Base-by-base conservation (phyloP, 2,329 filamentous ascomycete species). In the Paecilomyces variotii region DNA sequence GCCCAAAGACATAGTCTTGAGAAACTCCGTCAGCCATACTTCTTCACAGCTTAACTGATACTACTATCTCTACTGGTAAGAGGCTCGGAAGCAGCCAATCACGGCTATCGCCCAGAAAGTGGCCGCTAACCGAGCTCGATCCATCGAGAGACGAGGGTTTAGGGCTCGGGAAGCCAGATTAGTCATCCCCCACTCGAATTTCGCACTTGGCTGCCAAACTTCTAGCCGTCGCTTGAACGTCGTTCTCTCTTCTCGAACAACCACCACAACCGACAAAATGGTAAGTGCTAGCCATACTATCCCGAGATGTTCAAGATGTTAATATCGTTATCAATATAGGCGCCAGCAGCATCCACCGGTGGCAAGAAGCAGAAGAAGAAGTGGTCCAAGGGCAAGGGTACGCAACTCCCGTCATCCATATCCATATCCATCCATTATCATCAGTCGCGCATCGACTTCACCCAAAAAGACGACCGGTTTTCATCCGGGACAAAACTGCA, bases 341-440 rank as follows among this genome's bases (percentile, higher is more conserved):
- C 77, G 62, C 76, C 77, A 68, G 73, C 77, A 78, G 75, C 74
- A 75, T 68, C 72, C 64, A 65, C 74, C 69, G 76, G 74, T 67
- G 76, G 75, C 72, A 78, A 79, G 74, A 79, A 80, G 72, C 78
- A 80, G 66, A 80, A 80, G 78, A 81, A 81, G 78, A 81, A 81
- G 79, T 81, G 79, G 79, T 81, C 79, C 63, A 81, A 81, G 77
- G 79, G 79, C 73, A 81, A 81, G 75, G 79, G 79, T 81, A 79
- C 69, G 76, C 34, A 45, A 45, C 39, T 45, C 39, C 39, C 14
- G 5, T 55, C 28, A 55, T 32, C 53, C 19, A 25, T 25, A 28
- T 52, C 50, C 27, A 52, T n/a, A 52, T n/a, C 50, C 50, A 28
- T 50, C 45, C n/a, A 19, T 9, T 19, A 19, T 28, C 50, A 52